A percentile compares a stretch with the other conserved stretches of the same genome.
These are phyloP conservation scores for Trypethelium eluteriae DNA, from an alignment of 495 filamentous ascomycete species.

Conservation along the genomic window DNA sequence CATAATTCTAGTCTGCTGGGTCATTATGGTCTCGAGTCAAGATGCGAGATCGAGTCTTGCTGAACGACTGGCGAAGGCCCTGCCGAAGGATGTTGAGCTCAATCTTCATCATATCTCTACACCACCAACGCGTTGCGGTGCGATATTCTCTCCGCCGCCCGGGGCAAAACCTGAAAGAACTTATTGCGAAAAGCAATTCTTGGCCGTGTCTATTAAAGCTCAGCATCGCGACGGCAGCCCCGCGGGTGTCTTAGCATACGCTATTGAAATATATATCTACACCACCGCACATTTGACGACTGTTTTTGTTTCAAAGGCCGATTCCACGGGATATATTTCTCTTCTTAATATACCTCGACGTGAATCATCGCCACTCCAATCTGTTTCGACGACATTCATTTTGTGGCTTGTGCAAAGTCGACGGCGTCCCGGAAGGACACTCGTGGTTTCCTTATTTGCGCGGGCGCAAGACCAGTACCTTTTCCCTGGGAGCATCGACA, in stretches of 20 bases:
- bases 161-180: conserved; percentile 61
- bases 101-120: conserved; percentile 83
- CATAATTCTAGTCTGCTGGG: background rate
- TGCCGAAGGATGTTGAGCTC: conserved; percentile 63
- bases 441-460: conserved; percentile 86
- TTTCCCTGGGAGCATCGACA: conserved; percentile 84
- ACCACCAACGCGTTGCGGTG: conserved; percentile 59
- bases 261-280: conserved; percentile 61
- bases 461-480: conserved; percentile 89
- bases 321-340: conserved; percentile 83
- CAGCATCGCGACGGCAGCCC: background rate
- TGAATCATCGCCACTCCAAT: conserved; percentile 62
- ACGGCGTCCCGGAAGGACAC: conserved; percentile 53
- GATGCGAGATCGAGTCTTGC: conserved; percentile 3
- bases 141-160: conserved; percentile 75
- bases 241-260: conserved; percentile 53
- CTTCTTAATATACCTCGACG: conserved; percentile 52
- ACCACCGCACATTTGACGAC: conserved; percentile 71
- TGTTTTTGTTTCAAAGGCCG: conserved; percentile 92
- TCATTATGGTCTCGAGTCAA: background rate
- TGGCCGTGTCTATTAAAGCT: conserved; percentile 57
- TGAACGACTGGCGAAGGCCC: conserved; percentile 53
- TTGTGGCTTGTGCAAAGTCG: conserved; percentile 57
- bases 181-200: conserved; percentile 81
- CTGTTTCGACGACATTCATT: conserved; percentile 68